phyloP scores from a whole-genome alignment of 306 rosid genomes.

The Quercus engelmannii region DNA sequence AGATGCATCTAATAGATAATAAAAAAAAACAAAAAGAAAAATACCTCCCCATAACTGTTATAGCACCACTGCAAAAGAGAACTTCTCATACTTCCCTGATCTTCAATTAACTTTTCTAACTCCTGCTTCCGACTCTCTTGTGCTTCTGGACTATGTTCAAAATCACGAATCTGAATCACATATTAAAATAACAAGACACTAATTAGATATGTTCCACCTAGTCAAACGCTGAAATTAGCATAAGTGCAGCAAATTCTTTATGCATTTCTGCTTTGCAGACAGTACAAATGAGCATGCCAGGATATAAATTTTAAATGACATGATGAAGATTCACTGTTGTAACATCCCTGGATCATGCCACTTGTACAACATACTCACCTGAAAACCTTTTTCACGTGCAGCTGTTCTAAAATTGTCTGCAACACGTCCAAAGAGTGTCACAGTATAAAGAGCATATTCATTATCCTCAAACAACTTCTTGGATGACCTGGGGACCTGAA shows the following conservation, averaged over 20 bases:
- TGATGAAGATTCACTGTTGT: background rate
- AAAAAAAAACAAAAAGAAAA: background rate
- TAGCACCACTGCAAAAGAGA: constrained; percentile 90
- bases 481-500: constrained; percentile 92
- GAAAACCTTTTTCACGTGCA: constrained; percentile 85
- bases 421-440: constrained; percentile 79
- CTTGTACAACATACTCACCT: constrained; percentile 45
- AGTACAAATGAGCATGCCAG: background rate
- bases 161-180: constrained; percentile 79
- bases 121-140: constrained; percentile 77
- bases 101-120: constrained; percentile 70
- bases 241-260: background rate
- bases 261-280: constrained; percentile 7
- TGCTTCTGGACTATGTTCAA: constrained; percentile 79
- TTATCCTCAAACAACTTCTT: constrained; percentile 89
- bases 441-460: constrained; percentile 89
- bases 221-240: background rate
- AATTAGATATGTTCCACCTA: constrained; percentile 12
- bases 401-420: constrained; percentile 87
- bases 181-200: constrained; percentile 18
- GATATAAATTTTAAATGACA: background rate
- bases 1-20: background rate
- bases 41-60: constrained; percentile 92
- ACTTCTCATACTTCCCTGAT: constrained; percentile 78
- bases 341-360: constrained; percentile 10